A percentile compares a stretch with the other conserved stretches of the same genome.
These are phyloP conservation scores for Citrus reticulata DNA, from an alignment of 345 rosid species.

Conservation along the genomic window DNA sequence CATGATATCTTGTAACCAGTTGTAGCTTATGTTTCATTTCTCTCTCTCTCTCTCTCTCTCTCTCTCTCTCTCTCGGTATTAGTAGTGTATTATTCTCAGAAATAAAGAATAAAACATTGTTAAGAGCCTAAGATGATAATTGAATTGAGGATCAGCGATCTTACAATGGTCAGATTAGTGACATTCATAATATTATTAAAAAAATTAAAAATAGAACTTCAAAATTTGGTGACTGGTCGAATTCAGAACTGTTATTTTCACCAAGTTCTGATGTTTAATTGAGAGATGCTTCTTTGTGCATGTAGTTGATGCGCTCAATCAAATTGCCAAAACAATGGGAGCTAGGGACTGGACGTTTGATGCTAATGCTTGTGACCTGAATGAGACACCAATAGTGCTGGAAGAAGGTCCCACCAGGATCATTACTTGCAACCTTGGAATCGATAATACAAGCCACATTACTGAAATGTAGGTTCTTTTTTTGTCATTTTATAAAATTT, in stretches of 20 bases:
- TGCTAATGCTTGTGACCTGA: slow-evolving; percentile 33
- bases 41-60: too few species aligned
- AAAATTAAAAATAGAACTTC: too few species aligned
- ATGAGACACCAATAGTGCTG: slow-evolving; percentile 9
- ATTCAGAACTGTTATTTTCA: neutral
- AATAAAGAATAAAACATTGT: too few species aligned
- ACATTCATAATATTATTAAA: too few species aligned
- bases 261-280: neutral
- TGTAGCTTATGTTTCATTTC: neutral
- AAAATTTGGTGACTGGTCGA: neutral
- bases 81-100: neutral
- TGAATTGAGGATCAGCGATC: neutral
- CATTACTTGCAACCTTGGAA: slow-evolving; percentile 27
- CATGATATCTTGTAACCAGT: neutral
- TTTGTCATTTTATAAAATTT: neutral
- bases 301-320: slow-evolving; percentile 49
- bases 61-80: neutral
- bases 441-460: slow-evolving; percentile 34
- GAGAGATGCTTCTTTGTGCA: neutral
- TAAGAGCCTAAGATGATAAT: neutral
- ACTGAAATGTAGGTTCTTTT: slow-evolving; percentile 24
- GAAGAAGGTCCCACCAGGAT: slow-evolving; percentile 16
- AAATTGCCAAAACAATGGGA: slow-evolving; percentile 47
- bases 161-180: neutral
- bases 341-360: slow-evolving; percentile 45